Conservation (phyloP, 2,329 filamentous ascomycete species). For the Alternaria burnsii region DNA sequence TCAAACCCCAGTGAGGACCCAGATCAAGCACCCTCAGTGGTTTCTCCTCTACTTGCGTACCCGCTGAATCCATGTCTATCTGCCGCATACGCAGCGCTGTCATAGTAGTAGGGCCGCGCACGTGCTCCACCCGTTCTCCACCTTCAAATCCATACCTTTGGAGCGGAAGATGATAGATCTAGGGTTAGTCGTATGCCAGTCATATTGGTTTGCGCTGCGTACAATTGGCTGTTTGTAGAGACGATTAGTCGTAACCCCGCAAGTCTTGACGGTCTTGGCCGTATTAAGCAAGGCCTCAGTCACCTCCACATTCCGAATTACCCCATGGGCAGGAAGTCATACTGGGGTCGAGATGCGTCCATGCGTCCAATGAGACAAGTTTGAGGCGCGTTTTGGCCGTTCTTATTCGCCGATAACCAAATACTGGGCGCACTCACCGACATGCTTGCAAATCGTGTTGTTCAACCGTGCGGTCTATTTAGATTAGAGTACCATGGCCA, state of each 20-base stretch:
- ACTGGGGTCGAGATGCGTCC: slow-evolving; percentile 12
- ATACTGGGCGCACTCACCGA: background rate
- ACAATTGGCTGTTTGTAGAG: slow-evolving; percentile 1
- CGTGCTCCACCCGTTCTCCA: background rate
- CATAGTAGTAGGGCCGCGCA: background rate
- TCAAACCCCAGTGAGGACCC: background rate
- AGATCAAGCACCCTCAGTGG: background rate
- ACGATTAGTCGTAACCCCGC: slow-evolving; percentile 4
- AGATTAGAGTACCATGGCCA: slow-evolving; percentile 4
- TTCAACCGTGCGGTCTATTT: slow-evolving; percentile 7
- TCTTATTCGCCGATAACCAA: background rate
- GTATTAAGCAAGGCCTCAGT: slow-evolving; percentile 6
- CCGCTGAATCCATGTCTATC: background rate
- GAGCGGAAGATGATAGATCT: background rate
- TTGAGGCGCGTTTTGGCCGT: background rate
- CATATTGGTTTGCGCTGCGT: background rate
- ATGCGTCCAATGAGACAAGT: slow-evolving; percentile 8
- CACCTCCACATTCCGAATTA: slow-evolving; percentile 28
- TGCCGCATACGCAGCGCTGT: background rate
- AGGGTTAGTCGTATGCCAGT: background rate
- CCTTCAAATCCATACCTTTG: background rate
- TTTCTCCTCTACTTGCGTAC: background rate
- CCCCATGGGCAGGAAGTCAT: slow-evolving; percentile 19
- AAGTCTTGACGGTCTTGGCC: slow-evolving; percentile 1
- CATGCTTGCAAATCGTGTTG: background rate